Evolutionary conservation across 768 basidiomycete species (phyloP).

Genomic region (Hemileccinum rubropunctum): DNA sequence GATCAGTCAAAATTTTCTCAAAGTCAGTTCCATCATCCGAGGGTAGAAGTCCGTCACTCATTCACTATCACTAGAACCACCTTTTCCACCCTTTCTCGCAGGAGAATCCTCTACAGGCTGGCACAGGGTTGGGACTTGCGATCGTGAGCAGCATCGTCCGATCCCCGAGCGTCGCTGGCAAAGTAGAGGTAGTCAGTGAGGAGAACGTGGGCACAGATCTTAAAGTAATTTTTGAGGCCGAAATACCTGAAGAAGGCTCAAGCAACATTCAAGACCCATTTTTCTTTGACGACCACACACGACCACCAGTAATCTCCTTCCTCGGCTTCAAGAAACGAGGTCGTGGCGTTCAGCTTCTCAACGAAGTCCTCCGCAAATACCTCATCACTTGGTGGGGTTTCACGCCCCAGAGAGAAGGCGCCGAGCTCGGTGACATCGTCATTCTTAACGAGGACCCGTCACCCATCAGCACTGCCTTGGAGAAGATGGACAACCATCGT

Average conservation of each 20-base stretch:
- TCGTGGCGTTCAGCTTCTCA: slow-evolving; percentile 67
- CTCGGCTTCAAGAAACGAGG: slow-evolving; percentile 67
- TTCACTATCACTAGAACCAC: slow-evolving; percentile 58
- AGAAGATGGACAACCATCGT: slow-evolving; percentile 51
- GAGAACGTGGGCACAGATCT: slow-evolving; percentile 92
- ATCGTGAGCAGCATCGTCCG: slow-evolving; percentile 92
- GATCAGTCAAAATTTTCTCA: slow-evolving; percentile 89
- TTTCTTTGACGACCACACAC: slow-evolving; percentile 37
- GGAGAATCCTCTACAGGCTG: slow-evolving; percentile 90
- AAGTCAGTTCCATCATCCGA: slow-evolving; percentile 44
- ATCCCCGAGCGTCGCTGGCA: slow-evolving; percentile 82
- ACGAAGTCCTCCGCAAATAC: slow-evolving; percentile 60
- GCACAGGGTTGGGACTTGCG: slow-evolving; percentile 90
- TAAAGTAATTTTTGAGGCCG: slow-evolving; percentile 78
- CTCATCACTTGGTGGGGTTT: slow-evolving; percentile 79
- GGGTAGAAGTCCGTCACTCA: not conserved
- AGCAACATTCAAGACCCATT: slow-evolving; percentile 46
- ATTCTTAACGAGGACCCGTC: slow-evolving; percentile 78
- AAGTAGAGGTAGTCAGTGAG: slow-evolving; percentile 91
- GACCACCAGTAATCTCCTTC: slow-evolving; percentile 58
- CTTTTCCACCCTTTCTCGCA: slow-evolving; percentile 97
- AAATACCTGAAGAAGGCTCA: slow-evolving; percentile 43
- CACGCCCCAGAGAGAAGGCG: slow-evolving; percentile 38
- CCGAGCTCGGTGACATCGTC: slow-evolving; percentile 64
- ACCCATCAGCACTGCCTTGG: slow-evolving; percentile 54